Percentiles rank a stretch among this genome's conserved stretches.
These are phyloP conservation scores for Yamadazyma atlantica DNA, from an alignment of 1,139 yeast genomes.

Conservation along the genomic window DNA sequence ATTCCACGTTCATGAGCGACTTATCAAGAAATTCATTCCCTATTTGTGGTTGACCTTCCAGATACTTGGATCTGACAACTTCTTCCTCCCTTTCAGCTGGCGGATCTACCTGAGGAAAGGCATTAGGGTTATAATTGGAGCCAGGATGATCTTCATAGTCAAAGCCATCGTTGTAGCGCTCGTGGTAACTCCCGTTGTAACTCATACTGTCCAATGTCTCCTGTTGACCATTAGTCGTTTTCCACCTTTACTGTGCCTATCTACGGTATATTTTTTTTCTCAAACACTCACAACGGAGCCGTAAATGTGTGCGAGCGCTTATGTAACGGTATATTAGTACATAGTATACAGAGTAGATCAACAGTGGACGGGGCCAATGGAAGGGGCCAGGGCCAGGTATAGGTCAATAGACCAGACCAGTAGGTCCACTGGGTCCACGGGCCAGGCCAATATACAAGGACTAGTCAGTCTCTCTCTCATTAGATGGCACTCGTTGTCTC, in stretches of 20 bases:
- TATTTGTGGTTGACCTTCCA: neutral
- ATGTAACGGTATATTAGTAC: neutral
- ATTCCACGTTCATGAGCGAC: neutral
- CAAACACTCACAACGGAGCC: neutral
- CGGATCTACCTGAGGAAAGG: neutral
- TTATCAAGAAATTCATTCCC: neutral
- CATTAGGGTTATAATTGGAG: neutral
- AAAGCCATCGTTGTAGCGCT: neutral
- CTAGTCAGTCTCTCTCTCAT: conserved; percentile 16
- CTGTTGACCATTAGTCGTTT: neutral
- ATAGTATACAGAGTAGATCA: too few relatives aligned
- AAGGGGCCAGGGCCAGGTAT: too few relatives aligned
- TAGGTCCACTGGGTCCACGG: too few relatives aligned
- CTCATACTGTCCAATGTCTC: neutral
- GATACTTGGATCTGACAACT: neutral
- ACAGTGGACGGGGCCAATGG: too few relatives aligned
- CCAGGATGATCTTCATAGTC: neutral
- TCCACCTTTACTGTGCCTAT: too few relatives aligned
- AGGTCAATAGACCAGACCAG: too few relatives aligned
- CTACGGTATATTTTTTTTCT: too few relatives aligned
- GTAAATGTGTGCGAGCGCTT: neutral
- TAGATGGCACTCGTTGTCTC: conserved; percentile 33
- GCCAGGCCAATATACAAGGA: too few relatives aligned
- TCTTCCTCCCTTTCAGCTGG: neutral
- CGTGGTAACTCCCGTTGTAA: conserved; percentile 1